Conservation (phyloP, 2,329 filamentous ascomycete species). For the Trichoderma sp. region DNA sequence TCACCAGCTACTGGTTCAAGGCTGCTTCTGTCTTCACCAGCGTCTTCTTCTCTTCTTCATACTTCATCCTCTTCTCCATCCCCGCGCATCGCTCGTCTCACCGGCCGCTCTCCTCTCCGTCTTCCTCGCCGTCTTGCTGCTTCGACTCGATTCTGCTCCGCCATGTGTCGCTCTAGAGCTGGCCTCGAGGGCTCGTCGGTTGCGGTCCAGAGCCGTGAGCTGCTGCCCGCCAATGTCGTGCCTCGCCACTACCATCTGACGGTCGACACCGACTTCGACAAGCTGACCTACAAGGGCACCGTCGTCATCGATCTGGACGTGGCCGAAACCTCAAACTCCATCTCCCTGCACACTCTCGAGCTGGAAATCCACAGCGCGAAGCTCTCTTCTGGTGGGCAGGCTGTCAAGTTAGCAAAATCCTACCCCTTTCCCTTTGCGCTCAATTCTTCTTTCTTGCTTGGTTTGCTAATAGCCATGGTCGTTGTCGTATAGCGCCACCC, state of each 20-base stretch:
- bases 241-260: slow-evolving; percentile 91
- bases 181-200: slow-evolving; percentile 28
- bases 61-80: background rate
- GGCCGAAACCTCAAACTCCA: slow-evolving; percentile 77
- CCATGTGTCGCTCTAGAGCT: slow-evolving; percentile 29
- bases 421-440: background rate
- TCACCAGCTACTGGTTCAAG: background rate
- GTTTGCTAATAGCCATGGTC: background rate
- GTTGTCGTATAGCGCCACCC: slow-evolving; percentile 31
- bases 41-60: background rate
- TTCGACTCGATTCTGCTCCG: slow-evolving; percentile 25
- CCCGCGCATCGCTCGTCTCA: background rate
- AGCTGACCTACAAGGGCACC: slow-evolving; percentile 82
- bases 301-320: slow-evolving; percentile 89
- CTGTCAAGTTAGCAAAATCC: slow-evolving; percentile 46
- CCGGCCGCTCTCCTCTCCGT: background rate
- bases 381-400: slow-evolving; percentile 51
- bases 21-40: background rate
- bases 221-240: slow-evolving; percentile 89
- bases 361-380: slow-evolving; percentile 75
- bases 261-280: slow-evolving; percentile 86
- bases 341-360: slow-evolving; percentile 86
- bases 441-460: background rate
- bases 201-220: slow-evolving; percentile 61
- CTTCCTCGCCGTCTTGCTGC: slow-evolving; percentile 6